These are phyloP conservation scores for Talaromyces sp. DNA, from an alignment of 2,329 filamentous ascomycete species.

Conservation along the genomic window DNA sequence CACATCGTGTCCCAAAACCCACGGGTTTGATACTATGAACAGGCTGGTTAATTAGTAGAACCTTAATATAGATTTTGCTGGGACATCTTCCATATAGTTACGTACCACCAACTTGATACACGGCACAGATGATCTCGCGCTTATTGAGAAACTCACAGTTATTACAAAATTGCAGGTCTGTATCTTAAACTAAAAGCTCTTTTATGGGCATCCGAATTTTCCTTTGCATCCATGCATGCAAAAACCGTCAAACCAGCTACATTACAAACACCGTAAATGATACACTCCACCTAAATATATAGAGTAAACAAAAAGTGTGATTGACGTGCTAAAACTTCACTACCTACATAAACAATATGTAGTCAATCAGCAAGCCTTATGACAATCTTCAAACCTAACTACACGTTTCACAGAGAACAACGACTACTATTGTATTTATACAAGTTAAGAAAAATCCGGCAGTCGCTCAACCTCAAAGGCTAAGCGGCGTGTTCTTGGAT, in stretches of 20 bases:
- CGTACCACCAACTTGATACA: too few species aligned
- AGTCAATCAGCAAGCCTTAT: background rate
- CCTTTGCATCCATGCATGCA: background rate
- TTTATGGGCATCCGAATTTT: too few species aligned
- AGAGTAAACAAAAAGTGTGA: background rate
- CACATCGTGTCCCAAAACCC: too few species aligned
- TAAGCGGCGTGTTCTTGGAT: background rate
- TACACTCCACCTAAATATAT: background rate
- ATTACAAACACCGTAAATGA: background rate
- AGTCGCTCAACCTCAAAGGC: conserved; percentile 5
- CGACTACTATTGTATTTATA: background rate
- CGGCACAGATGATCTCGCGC: too few species aligned
- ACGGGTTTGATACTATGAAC: too few species aligned
- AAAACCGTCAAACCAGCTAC: background rate
- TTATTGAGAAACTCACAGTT: too few species aligned
- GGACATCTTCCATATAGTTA: too few species aligned
- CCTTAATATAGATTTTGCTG: too few species aligned
- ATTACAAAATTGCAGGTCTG: too few species aligned
- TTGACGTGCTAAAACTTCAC: background rate
- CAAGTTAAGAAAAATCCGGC: background rate
- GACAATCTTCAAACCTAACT: background rate
- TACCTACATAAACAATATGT: background rate
- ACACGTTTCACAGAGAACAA: background rate
- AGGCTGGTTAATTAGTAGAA: too few species aligned
- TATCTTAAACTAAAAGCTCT: too few species aligned